Percentiles rank a stretch among this genome's conserved stretches.
Conservation (phyloP, 257 asterid species). For the Primulina tabacum region DNA sequence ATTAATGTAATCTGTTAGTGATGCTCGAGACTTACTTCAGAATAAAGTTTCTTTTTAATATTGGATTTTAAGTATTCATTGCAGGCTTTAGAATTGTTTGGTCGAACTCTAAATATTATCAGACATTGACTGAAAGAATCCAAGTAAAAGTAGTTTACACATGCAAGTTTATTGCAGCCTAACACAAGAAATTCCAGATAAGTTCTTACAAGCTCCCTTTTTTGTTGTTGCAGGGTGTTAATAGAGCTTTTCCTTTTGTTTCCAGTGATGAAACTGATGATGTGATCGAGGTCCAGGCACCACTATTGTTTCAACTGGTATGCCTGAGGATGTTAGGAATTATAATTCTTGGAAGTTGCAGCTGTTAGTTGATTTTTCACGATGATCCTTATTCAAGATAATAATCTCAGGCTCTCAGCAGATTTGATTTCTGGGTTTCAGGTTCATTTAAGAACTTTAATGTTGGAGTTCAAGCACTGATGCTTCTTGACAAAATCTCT, state of each 20-base stretch:
- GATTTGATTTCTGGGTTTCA: constrained; percentile 30
- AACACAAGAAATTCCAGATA: not conserved
- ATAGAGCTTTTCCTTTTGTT: constrained; percentile 92
- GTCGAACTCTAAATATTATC: not conserved
- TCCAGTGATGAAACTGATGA: constrained; percentile 80
- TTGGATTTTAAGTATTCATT: not conserved
- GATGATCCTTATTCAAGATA: constrained; percentile 7
- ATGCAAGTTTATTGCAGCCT: not conserved
- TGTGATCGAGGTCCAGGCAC: constrained; percentile 80
- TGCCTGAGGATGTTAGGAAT: constrained; percentile 11
- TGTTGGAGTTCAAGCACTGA: constrained; percentile 93
- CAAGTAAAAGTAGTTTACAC: not conserved
- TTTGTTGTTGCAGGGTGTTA: constrained; percentile 76
- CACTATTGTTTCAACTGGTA: constrained; percentile 89
- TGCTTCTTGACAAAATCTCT: constrained; percentile 95
- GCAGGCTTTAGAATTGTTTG: not conserved
- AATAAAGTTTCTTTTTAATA: not conserved
- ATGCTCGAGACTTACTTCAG: not conserved
- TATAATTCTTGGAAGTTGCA: not conserved
- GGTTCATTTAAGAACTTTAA: constrained; percentile 95
- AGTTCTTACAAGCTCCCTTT: not conserved
- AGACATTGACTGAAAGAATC: not conserved
- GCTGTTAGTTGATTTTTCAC: constrained; percentile 17
- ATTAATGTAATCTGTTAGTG: constrained; percentile 7
- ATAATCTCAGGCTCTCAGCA: constrained; percentile 19